Evolutionary conservation across 345 rosid species (phyloP), one percentile per base, ranked within the genome.

Genomic region (Bretschneidera sinensis): DNA sequence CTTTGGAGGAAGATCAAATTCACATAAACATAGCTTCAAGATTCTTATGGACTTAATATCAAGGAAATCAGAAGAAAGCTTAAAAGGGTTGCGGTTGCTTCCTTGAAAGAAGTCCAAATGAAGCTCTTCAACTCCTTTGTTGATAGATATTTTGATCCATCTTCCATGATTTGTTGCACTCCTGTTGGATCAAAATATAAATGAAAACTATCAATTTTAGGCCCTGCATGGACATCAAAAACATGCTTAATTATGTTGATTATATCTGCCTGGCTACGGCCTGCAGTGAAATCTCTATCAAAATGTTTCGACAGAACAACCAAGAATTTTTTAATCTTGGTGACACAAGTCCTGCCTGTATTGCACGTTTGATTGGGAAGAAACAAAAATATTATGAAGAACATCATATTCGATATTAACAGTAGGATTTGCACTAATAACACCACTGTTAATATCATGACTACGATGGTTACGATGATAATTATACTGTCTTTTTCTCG

Each of bases 61-160:
- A 19, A 53, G 9, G 17, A 43, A 24, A 21, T 25, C 61, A 0
- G 52, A 20, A 23, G 53, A 16, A 9, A 71, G 48, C 17, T n/a
- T 17, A 21, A 35, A 55, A 0, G 34, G 43, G 0, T n/a, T 8
- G 45, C 1, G 15, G 45, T n/a, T 39, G 45, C 7, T 0, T 1
- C 0, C 43, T 25, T 11, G 14, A 20, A n/a, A 0, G 9, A 76
- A 72, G 21, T 69, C 54, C 33, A 76, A 53, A 2, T 72, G 66
- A 15, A 76, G 39, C 72, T 68, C 77, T 31, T 76, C 69, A 0
- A 76, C 64, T 5, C 54, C 68, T 48, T 72, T 76, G 10, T 28
- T 13, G 5, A 33, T 15, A 0, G 49, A 48, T 4, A 21, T 25
- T 24, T 25, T 21, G 43, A 65, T 69, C 77, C 77, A 76, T 28